phyloP scores from a whole-genome alignment of 2,329 filamentous ascomycete genomes.

The Fusarium napiforme region DNA sequence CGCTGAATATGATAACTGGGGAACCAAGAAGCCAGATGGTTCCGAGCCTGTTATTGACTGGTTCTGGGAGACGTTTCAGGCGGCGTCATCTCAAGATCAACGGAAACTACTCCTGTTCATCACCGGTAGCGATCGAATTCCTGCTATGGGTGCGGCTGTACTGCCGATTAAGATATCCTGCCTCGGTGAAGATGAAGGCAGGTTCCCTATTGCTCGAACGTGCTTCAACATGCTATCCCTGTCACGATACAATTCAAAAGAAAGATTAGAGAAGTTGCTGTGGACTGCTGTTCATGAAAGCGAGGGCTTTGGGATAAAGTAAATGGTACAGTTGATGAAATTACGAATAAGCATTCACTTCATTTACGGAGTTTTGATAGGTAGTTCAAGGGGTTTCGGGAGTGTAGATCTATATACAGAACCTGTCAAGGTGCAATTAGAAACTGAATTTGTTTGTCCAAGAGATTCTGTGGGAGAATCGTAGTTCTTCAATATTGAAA shows the following conservation, averaged over 20 bases:
- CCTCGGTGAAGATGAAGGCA: slow-evolving; percentile 76
- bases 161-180: slow-evolving; percentile 81
- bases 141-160: slow-evolving; percentile 85
- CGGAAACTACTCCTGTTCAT: slow-evolving; percentile 85
- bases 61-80: slow-evolving; percentile 88
- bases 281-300: slow-evolving; percentile 91
- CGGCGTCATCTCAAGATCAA: slow-evolving; percentile 74
- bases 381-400: neutral
- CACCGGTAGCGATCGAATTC: slow-evolving; percentile 90
- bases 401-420: slow-evolving; percentile 23
- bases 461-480: neutral
- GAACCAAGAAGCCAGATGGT: slow-evolving; percentile 63
- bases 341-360: slow-evolving; percentile 29
- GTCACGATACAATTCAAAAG: slow-evolving; percentile 74
- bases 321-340: slow-evolving; percentile 42
- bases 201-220: slow-evolving; percentile 87
- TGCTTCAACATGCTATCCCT: slow-evolving; percentile 90
- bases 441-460: neutral
- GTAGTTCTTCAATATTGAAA: neutral
- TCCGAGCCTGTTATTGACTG: slow-evolving; percentile 77
- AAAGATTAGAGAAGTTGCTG: slow-evolving; percentile 75
- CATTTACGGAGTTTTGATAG: slow-evolving; percentile 34
- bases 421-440: slow-evolving; percentile 1
- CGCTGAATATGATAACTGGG: slow-evolving; percentile 86
- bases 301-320: slow-evolving; percentile 92